Percentiles rank a stretch among this genome's conserved stretches.
Conservation (phyloP, 495 filamentous ascomycete genomes). For the Polyplosphaeria fusca region DNA sequence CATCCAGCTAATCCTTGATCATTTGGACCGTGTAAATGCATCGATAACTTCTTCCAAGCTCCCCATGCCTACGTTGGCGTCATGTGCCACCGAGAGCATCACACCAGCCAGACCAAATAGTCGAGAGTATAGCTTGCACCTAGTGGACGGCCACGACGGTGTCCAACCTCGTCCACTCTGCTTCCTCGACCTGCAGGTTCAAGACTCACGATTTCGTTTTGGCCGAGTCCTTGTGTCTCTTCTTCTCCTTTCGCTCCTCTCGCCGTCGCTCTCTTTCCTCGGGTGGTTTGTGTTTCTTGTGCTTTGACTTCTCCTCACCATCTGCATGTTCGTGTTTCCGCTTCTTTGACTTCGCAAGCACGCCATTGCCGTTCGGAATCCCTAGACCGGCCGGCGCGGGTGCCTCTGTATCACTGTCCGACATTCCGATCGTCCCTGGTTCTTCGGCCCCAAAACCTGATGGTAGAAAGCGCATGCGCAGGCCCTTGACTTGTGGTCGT, state of each 20-base stretch:
- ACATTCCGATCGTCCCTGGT: constrained; percentile 50
- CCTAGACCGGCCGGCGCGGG: constrained; percentile 24
- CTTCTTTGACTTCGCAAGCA: constrained; percentile 18
- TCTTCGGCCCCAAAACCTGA: constrained; percentile 49
- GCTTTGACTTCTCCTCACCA: constrained; percentile 16
- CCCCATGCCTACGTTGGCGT: too few relatives aligned
- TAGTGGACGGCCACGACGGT: too few relatives aligned
- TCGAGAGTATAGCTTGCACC: too few relatives aligned
- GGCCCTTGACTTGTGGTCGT: constrained; percentile 54
- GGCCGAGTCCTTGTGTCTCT: constrained; percentile 19
- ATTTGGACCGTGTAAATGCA: too few relatives aligned
- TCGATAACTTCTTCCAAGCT: too few relatives aligned
- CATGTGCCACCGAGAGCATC: too few relatives aligned
- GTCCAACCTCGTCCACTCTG: too few relatives aligned
- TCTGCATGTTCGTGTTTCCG: constrained; percentile 23
- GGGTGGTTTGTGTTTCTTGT: constrained; percentile 30
- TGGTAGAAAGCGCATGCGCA: constrained; percentile 60
- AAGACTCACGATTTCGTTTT: constrained; percentile 48
- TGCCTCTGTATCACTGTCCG: constrained; percentile 42
- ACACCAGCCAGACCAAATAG: too few relatives aligned
- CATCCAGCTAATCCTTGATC: too few relatives aligned
- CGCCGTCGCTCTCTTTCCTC: constrained; percentile 7
- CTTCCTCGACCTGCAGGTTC: too few relatives aligned
- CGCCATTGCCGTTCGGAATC: constrained; percentile 6
- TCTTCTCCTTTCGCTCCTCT: constrained; percentile 21